Base-by-base conservation (phyloP, 352 stramenopile species). In the Poterioochromonas sp. region DNA sequence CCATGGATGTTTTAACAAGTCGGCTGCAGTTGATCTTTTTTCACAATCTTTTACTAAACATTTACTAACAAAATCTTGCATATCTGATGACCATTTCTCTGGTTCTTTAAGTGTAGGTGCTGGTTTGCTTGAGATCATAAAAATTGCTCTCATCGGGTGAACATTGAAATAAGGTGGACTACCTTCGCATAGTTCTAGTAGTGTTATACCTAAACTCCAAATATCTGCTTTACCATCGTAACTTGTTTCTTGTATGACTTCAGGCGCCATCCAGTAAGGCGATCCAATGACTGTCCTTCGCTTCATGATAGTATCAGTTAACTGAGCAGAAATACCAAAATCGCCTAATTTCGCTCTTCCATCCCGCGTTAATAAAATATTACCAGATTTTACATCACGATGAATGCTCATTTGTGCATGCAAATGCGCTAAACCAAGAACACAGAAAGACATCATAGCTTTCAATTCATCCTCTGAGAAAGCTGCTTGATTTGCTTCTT, bases 61-160 rank as follows among this genome's bases (percentile, higher is more conserved):
- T 43, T 82, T 80, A 0, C 84, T 84, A 18, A 97, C 86, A 82
- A 97, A 97, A 80, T 96, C 80, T 39, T 84, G 82, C 65, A 88
- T 87, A 18, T 85, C 81, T 41, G 71, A 29, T 40, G 83, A 87
- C 84, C 84, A 89, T n/a, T 83, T 83, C 0, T 80, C 76, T 18
- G 60, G 78, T 39, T 87, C 87, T 51, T 90, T 86, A 76, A 97
- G 85, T 43, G 82, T 85, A 0, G 93, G 90, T 51, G 92, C 89
- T 8, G 93, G 89, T 83, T 94, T 94, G 53, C 92, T 94, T 3
- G 95, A 94, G 82, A 99, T 99, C 80, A 99, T 90, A 83, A 99
- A 99, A 76, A 99, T 92, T 70, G 97, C 96, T 82, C 96, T 91
- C 87, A 99, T 96, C 5, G 95, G 96, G 83, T 99, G 94, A 53